Evolutionary conservation across 768 basidiomycete species (phyloP), one percentile per base, ranked within the genome.

Genomic region (Tricholoma bakamatsutake): DNA sequence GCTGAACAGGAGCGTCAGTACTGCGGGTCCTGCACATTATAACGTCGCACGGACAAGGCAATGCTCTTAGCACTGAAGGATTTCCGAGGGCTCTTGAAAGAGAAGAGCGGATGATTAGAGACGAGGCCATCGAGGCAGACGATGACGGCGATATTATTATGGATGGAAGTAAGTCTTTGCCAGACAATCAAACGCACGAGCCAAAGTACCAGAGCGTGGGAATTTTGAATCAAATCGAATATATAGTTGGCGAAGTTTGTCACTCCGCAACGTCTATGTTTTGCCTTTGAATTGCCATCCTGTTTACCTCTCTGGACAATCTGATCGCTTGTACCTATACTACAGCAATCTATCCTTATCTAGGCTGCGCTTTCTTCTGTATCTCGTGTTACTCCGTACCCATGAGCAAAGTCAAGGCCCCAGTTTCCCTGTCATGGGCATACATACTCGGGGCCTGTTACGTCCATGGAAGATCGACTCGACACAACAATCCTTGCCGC

Each of bases 391-490:
- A 9, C 17, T 28, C 18, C 4, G 50, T 6, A 55, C 24, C 79
- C 79, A 81, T 72, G 75, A 74, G 79, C 82, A 76, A 72, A 81
- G 84, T 86, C 84, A 86, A 85, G 84, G 79, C 76, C 72, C 75
- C 71, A 73, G 75, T 73, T 67, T 47, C 46, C 61, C 65, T 37
- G 49, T 64, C 64, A 37, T 62, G 62, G 58, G 61, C 30, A 43
- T 46, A 59, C 56, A 81, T 71, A 71, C 71, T 75, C 64, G 71
- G 78, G 76, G 78, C 74, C 80, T 85, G 84, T 86, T 86, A 86
- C 83, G 83, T 80, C 81, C 73, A 77, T 86, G 84, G 84, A 80
- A 86, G 59, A 86, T 72, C 58, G 57, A 83, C 57, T 59, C 63
- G 69, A 64, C 69, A 56, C 63, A 62, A 60, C 27, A 63, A 59